Evolutionary conservation across 768 basidiomycete species (phyloP).

Genomic region (Dendrothele bispora): DNA sequence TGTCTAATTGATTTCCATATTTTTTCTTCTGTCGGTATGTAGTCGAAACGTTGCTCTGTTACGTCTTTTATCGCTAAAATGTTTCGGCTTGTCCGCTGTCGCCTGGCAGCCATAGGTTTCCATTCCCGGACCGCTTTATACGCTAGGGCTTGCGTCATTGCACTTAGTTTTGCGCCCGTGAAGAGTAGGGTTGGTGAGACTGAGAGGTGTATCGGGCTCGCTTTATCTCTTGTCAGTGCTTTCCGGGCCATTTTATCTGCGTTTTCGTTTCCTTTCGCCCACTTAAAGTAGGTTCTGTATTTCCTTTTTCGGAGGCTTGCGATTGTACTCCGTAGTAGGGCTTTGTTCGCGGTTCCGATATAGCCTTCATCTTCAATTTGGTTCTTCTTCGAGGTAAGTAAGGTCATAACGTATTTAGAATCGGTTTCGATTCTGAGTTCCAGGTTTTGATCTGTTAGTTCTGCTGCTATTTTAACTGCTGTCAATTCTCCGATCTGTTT

Average conservation of each 20-base stretch:
- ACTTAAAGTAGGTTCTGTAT: background rate
- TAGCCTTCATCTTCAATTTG: background rate
- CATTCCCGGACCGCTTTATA: background rate
- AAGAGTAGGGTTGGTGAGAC: background rate
- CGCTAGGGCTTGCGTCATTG: background rate
- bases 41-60: background rate
- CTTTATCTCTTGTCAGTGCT: background rate
- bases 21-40: background rate
- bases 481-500: background rate
- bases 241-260: background rate
- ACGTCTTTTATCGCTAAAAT: background rate
- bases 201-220: background rate
- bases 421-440: background rate
- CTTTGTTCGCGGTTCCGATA: background rate
- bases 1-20: slow-evolving; percentile 8
- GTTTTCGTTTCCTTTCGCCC: background rate
- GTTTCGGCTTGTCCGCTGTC: background rate
- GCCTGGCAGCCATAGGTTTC: background rate
- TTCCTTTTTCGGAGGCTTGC: background rate
- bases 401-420: background rate
- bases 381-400: too few relatives aligned
- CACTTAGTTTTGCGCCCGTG: background rate
- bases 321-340: background rate
- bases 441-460: background rate
- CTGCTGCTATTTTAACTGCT: background rate